These are phyloP conservation scores for Cadophora malorum DNA, from an alignment of 2,329 filamentous ascomycete species.

Conservation along the genomic window DNA sequence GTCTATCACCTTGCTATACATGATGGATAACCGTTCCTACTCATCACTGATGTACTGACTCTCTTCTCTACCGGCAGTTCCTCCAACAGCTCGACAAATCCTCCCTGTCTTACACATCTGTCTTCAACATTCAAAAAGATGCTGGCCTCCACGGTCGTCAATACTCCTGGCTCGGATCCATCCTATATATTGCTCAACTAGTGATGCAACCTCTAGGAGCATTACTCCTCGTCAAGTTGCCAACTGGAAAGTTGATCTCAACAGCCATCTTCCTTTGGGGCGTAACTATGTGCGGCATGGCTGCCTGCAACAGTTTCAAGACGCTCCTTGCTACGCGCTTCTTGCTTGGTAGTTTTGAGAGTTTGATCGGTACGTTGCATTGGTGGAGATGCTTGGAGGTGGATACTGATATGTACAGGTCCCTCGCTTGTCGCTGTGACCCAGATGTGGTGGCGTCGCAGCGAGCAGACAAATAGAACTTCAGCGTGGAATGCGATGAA, in stretches of 20 bases:
- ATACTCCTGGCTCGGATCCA: constrained; percentile 65
- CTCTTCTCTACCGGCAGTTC: constrained; percentile 45
- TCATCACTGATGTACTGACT: neutral
- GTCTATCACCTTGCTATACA: neutral
- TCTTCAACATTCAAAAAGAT: constrained; percentile 56
- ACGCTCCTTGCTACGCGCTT: constrained; percentile 48
- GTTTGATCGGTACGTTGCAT: constrained; percentile 12
- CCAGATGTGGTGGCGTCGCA: constrained; percentile 66
- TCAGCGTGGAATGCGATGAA: constrained; percentile 66
- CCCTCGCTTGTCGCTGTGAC: constrained; percentile 63
- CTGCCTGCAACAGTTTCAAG: constrained; percentile 44
- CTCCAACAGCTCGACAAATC: constrained; percentile 56
- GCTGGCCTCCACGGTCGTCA: constrained; percentile 54
- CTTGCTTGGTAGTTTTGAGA: constrained; percentile 31
- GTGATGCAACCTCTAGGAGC: constrained; percentile 62
- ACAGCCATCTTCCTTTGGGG: constrained; percentile 61
- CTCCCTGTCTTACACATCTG: constrained; percentile 50
- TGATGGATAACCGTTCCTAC: neutral
- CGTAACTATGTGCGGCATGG: constrained; percentile 48
- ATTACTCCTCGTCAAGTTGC: constrained; percentile 57
- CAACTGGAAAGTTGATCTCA: constrained; percentile 60
- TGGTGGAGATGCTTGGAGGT: constrained; percentile 43
- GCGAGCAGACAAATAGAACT: constrained; percentile 62
- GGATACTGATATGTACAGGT: constrained; percentile 34
- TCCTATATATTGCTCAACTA: constrained; percentile 64